A percentile compares a stretch with the other conserved stretches of the same genome.
phyloP scores from a whole-genome alignment of 2,329 filamentous ascomycete species.

The Verticillium albo-atrum region DNA sequence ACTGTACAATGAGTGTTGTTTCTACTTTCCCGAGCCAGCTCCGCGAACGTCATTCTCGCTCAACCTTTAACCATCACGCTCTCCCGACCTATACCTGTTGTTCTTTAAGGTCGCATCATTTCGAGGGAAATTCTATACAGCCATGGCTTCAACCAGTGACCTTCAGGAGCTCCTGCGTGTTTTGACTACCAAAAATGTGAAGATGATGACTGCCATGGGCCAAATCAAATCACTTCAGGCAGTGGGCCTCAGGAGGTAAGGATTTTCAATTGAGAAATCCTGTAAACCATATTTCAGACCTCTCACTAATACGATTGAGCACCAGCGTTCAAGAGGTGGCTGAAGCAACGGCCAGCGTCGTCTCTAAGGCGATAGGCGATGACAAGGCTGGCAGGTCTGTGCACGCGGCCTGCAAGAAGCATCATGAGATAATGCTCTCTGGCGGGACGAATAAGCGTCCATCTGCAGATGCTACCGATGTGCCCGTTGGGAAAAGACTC shows the following conservation, averaged over 20 bases:
- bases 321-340: slow-evolving; percentile 52
- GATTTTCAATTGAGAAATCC: slow-evolving; percentile 16
- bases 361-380: slow-evolving; percentile 44
- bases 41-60: too few relatives aligned
- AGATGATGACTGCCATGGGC: slow-evolving; percentile 55
- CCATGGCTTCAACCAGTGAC: slow-evolving; percentile 56
- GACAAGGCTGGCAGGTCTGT: slow-evolving; percentile 45
- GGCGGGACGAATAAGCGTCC: neutral
- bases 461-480: neutral
- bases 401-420: slow-evolving; percentile 47
- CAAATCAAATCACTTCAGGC: slow-evolving; percentile 54
- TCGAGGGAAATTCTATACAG: too few relatives aligned
- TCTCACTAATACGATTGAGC: neutral
- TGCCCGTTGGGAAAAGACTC: neutral
- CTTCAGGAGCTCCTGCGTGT: slow-evolving; percentile 58
- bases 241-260: slow-evolving; percentile 52
- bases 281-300: slow-evolving; percentile 10
- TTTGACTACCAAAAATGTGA: slow-evolving; percentile 45
- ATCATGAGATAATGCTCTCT: neutral
- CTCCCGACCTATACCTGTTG: too few relatives aligned
- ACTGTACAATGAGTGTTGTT: too few relatives aligned
- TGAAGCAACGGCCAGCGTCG: slow-evolving; percentile 36
- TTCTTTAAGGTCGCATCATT: too few relatives aligned
- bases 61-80: too few relatives aligned
- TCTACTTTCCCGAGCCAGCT: too few relatives aligned